Base-by-base conservation (phyloP, 495 filamentous ascomycete genomes). In the Annulohypoxylon moriforme region DNA sequence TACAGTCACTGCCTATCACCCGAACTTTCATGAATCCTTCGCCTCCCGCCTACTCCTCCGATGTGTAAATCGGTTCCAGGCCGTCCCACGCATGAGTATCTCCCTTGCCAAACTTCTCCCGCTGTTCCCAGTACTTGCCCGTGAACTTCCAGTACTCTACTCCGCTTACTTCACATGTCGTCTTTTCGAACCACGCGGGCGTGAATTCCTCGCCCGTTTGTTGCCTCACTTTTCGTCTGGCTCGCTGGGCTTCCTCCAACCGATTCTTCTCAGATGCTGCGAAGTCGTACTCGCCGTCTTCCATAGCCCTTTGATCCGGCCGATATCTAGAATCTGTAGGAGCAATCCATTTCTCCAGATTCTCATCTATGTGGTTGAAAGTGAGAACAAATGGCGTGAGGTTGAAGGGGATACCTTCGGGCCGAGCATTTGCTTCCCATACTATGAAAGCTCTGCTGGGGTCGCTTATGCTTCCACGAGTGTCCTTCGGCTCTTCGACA, bases 231-330 rank as follows among this genome's bases (percentile, higher is more conserved):
- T 92, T 80, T 58, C 95, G 81, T 77, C 88, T 90, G 38, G 90
- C 91, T 61, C 96, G 83, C 85, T 99, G 96, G 71, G 90, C 96
- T 84, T 98, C 94, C 81, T 99, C 96, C 0, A 99, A 87, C 9
- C 96, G 87, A 75, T 96, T 95, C 86, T 99, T 99, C 85, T 99
- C 96, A 20, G 85, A 86, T 0, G 96, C 96, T 9, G 96, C 96
- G 50, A 96, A 81, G 73, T 97, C 94, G 74, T 99, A 99, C 78
- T 94, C 89, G 8, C 96, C 96, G 60, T 97, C 94, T 78, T 99
- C 96, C 96, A 99, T 99, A 0, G 96, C 96, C n/a, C 96, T 87
- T 81, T 99, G 96, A 77, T 99, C 96, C 0, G 96, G 96, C 16
- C 96, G 86, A 38, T 96, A 83, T 13, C 96, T 86, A 7, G 95